phyloP scores from a whole-genome alignment of 1,284 basidiomycete species.

The Tremellales sp. region DNA sequence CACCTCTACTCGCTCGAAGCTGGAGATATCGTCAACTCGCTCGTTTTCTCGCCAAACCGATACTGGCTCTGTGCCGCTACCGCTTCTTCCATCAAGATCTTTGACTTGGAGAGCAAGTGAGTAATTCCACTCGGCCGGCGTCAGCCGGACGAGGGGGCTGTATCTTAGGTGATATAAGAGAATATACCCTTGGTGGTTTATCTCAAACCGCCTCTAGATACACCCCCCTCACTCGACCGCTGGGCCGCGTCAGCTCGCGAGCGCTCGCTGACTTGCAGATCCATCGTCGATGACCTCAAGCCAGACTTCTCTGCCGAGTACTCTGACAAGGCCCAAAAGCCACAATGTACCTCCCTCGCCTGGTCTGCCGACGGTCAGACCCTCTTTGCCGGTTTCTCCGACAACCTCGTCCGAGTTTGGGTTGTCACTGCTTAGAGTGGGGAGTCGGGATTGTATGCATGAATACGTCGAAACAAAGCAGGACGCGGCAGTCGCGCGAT shows the following conservation, averaged over 20 bases:
- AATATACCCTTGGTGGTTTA: too few species aligned
- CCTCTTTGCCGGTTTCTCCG: conserved; percentile 91
- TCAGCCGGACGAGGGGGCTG: too few species aligned
- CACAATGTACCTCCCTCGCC: conserved; percentile 95
- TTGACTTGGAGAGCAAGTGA: conserved; percentile 95
- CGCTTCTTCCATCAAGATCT: conserved; percentile 97
- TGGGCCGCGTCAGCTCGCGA: background rate
- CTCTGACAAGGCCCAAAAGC: conserved; percentile 73
- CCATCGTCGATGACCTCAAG: conserved; percentile 93
- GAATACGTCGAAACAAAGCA: too few species aligned
- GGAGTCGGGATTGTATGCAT: too few species aligned
- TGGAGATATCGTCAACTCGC: conserved; percentile 96
- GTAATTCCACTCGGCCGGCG: conserved; percentile 51
- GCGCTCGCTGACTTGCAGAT: conserved; percentile 54
- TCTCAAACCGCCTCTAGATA: too few species aligned
- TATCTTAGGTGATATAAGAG: too few species aligned
- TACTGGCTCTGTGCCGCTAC: conserved; percentile 99
- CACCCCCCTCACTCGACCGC: too few species aligned
- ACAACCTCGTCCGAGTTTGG: conserved; percentile 89
- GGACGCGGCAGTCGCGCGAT: too few species aligned
- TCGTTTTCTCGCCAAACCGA: conserved; percentile 98
- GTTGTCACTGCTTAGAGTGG: conserved; percentile 62
- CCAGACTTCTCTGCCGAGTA: conserved; percentile 76
- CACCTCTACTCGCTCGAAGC: conserved; percentile 99
- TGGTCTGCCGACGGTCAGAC: conserved; percentile 99